Percentiles rank a stretch among this genome's conserved stretches.
These are phyloP conservation scores for Artemisia princeps DNA, from an alignment of 140 eudicot species.

Conservation along the genomic window DNA sequence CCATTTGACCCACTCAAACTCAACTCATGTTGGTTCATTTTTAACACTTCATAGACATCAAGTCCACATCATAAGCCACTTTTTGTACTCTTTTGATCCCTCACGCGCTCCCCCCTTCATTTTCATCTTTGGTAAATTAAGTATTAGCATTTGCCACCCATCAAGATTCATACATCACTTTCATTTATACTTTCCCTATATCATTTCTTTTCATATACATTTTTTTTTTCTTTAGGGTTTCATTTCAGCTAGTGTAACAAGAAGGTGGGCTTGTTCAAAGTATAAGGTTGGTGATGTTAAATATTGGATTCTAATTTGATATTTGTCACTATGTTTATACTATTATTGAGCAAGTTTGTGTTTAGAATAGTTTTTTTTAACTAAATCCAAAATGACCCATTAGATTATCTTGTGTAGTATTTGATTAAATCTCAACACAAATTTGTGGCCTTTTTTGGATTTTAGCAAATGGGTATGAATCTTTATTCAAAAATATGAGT, in stretches of 20 bases:
- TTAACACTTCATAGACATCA: background rate
- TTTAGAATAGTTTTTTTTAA: conserved; percentile 28
- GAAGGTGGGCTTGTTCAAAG: conserved; percentile 30
- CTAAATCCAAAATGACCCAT: conserved; percentile 31
- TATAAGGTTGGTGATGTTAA: conserved; percentile 21
- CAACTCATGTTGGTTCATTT: too few relatives aligned
- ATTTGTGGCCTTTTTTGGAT: conserved; percentile 25
- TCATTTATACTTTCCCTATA: conserved; percentile 23
- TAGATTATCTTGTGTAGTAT: conserved; percentile 14
- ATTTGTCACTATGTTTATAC: conserved; percentile 28
- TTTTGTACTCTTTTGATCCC: conserved; percentile 24
- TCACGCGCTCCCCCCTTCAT: conserved; percentile 23
- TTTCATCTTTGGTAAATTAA: background rate
- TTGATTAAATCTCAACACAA: conserved; percentile 13
- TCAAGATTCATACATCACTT: conserved; percentile 24
- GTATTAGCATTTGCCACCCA: conserved; percentile 8
- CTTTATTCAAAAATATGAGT: conserved; percentile 27
- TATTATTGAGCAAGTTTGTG: conserved; percentile 28
- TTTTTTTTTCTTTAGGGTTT: conserved; percentile 31
- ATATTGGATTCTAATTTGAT: conserved; percentile 7
- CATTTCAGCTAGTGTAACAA: conserved; percentile 20
- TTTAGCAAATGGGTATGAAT: conserved; percentile 29
- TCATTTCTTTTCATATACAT: background rate
- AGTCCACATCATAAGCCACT: conserved; percentile 29
- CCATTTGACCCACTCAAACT: conserved; percentile 17